Base-by-base conservation (phyloP, 352 stramenopile species). In the Globisporangium polare region DNA sequence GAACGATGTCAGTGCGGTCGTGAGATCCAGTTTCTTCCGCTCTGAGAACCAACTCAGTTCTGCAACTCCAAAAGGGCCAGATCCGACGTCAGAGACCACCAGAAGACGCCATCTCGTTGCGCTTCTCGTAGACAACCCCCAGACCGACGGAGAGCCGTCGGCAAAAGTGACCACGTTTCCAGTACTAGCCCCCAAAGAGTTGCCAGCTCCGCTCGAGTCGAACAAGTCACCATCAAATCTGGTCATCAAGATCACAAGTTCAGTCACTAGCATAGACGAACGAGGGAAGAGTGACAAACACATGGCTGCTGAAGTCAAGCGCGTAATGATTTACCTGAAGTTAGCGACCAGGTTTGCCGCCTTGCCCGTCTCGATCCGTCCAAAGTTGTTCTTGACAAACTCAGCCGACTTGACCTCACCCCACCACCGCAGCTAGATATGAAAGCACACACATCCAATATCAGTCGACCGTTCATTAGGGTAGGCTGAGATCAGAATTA, bases 11-110 rank as follows among this genome's bases (percentile, higher is more conserved):
- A 62, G 42, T n/a, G 43, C 12, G 26, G 53, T 58, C n/a, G n/a
- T 26, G 18, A 72, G 49, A 31, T 72, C 26, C 18, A 77, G 2
- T n/a, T 53, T 64, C 12, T 47, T 54, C 24, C 53, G 20, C 24
- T 72, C 60, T 0, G 63, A 73, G 61, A 74, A 77, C 70, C 70
- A 74, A 22, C 18, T 47, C 31, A 77, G 37, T 37, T 77, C 70
- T 37, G 60, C 53, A 29, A 77, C 55, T 17, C 67, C 67, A 64
- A 77, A 67, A 6, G 53, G 45, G 37, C 51, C 31, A n/a, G 26
- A 35, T 27, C 45, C 58, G 46, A 20, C 53, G 47, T 65, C 61
- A 6, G 67, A 70, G 17, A 73, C 41, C 31, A 74, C 60, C 22
- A 43, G 3, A 29, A 77, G 41, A 6, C 70, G 67, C 70, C 70